Evolutionary conservation across 2,329 filamentous ascomycete genomes (phyloP).

Genomic region (Botrytis fragariae): DNA sequence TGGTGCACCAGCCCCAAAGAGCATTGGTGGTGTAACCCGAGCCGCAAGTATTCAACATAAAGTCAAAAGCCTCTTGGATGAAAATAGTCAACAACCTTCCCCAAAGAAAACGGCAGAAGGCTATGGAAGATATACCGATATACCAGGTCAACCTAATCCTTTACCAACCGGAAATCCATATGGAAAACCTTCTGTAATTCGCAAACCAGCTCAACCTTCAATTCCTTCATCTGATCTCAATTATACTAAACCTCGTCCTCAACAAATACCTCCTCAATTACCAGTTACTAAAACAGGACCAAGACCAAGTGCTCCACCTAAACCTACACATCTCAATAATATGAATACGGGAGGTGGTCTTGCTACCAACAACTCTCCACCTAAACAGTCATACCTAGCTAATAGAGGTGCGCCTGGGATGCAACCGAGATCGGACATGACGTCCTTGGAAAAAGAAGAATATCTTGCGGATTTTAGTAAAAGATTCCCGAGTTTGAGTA

Average conservation of each 20-base stretch:
- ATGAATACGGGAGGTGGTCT: constrained; percentile 43
- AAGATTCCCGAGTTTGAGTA: constrained; percentile 78
- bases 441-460: constrained; percentile 59
- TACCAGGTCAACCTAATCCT: constrained; percentile 20
- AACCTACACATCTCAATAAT: constrained; percentile 60
- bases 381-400: constrained; percentile 42
- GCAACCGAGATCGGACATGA: constrained; percentile 54
- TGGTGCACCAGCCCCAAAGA: constrained; percentile 50
- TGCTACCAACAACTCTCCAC: constrained; percentile 45
- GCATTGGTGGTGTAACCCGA: constrained; percentile 57
- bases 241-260: constrained; percentile 33
- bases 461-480: constrained; percentile 72
- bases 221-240: constrained; percentile 28
- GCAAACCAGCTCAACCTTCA: constrained; percentile 47
- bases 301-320: constrained; percentile 57
- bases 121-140: constrained; percentile 81
- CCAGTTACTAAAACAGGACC: constrained; percentile 37
- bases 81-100: constrained; percentile 62
- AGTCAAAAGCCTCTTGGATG: constrained; percentile 79
- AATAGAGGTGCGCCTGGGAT: constrained; percentile 33
- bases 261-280: constrained; percentile 27
- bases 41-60: constrained; percentile 89
- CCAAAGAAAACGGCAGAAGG: constrained; percentile 75
- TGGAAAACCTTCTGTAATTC: constrained; percentile 33
- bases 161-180: constrained; percentile 32